Evolutionary conservation across 208 protist genomes (phyloP).

Genomic region (Trypanosoma boissoni): DNA sequence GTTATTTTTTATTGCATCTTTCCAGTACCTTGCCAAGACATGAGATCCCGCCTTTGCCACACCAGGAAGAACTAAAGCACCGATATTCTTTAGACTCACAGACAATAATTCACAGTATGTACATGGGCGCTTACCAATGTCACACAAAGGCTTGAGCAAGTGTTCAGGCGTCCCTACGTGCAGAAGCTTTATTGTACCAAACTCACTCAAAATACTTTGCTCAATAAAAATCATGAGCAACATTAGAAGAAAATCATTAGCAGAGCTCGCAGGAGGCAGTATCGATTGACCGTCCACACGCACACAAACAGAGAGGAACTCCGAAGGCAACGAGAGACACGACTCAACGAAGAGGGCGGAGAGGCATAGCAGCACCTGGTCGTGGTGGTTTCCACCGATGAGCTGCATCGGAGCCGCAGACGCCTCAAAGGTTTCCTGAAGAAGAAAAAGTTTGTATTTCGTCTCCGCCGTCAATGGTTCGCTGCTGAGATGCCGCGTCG

Average conservation of each 20-base stretch:
- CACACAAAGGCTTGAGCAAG: slow-evolving; percentile 23
- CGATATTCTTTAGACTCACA: slow-evolving; percentile 36
- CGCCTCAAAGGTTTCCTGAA: slow-evolving; percentile 63
- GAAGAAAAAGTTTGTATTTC: slow-evolving; percentile 73
- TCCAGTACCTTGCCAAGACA: slow-evolving; percentile 9
- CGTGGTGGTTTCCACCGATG: slow-evolving; percentile 41
- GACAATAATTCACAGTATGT: slow-evolving; percentile 49
- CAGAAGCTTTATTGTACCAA: slow-evolving; percentile 14
- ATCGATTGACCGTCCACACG: slow-evolving; percentile 42
- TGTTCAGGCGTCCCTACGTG: not conserved
- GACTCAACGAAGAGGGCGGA: slow-evolving; percentile 60
- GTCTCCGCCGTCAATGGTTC: slow-evolving; percentile 37
- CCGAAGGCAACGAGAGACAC: slow-evolving; percentile 47
- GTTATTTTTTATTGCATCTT: not conserved
- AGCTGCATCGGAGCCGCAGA: slow-evolving; percentile 56
- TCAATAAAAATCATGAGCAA: slow-evolving; percentile 50
- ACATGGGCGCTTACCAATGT: slow-evolving; percentile 24
- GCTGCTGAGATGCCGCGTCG: slow-evolving; percentile 14
- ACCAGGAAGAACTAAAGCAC: slow-evolving; percentile 33
- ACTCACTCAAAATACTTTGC: slow-evolving; percentile 35
- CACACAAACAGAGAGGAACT: slow-evolving; percentile 56
- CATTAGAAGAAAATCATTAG: slow-evolving; percentile 37
- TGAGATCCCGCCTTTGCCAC: slow-evolving; percentile 7
- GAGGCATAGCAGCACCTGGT: slow-evolving; percentile 31
- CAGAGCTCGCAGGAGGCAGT: slow-evolving; percentile 28